phyloP scores from a whole-genome alignment of 2,329 filamentous ascomycete species.

The Coniochaeta sp. region DNA sequence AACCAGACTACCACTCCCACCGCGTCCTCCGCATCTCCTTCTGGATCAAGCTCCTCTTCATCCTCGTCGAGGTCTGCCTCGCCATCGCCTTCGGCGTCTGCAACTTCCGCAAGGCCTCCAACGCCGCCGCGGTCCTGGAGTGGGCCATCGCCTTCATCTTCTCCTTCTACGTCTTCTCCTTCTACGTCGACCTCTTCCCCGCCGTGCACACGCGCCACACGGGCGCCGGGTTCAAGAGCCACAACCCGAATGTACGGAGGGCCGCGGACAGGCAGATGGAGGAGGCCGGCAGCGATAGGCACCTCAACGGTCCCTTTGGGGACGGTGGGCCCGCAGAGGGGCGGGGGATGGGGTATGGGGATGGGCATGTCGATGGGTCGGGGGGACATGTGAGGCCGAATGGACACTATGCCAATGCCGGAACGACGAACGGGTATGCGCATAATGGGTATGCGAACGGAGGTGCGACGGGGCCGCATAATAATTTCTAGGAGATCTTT shows the following conservation, averaged over 20 bases:
- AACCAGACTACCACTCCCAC: conserved; percentile 63
- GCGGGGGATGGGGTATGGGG: neutral
- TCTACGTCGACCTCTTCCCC: conserved; percentile 80
- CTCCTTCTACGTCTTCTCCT: conserved; percentile 81
- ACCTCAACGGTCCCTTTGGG: neutral
- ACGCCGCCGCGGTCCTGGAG: conserved; percentile 73
- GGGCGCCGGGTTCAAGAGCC: conserved; percentile 5
- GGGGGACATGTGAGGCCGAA: too few relatives aligned
- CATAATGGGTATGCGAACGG: neutral
- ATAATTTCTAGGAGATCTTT: neutral
- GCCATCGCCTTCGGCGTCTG: conserved; percentile 64
- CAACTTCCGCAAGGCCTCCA: conserved; percentile 40
- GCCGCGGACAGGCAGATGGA: conserved; percentile 2
- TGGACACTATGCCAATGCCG: neutral
- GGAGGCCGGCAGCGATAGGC: conserved; percentile 4
- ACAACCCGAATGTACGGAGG: conserved; percentile 7
- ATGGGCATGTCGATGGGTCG: neutral
- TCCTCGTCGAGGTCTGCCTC: conserved; percentile 70
- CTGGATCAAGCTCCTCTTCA: conserved; percentile 80
- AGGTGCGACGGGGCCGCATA: neutral
- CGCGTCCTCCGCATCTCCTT: conserved; percentile 71
- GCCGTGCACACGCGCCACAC: conserved; percentile 50
- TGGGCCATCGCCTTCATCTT: conserved; percentile 76
- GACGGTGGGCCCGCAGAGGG: neutral
- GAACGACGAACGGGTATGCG: neutral